Percentiles rank a stretch among this genome's conserved stretches.
Evolutionary conservation across 345 rosid genomes (phyloP).

Genomic region (Hibiscus tridactylites): DNA sequence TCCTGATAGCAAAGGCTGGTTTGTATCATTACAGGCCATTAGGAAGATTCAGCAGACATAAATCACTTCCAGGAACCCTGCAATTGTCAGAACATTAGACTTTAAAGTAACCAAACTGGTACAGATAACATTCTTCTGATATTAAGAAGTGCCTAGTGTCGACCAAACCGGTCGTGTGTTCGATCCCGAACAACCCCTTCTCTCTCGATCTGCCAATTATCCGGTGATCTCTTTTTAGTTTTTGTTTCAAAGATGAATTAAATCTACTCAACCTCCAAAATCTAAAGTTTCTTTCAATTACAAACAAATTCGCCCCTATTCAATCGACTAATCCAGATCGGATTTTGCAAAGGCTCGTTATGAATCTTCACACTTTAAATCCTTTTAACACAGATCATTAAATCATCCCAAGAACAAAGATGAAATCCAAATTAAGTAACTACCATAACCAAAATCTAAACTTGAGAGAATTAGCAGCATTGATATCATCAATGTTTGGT

Average conservation of each 20-base stretch:
- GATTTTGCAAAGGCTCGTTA: too few relatives aligned
- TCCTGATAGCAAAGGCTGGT: conserved; percentile 43
- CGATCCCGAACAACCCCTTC: too few relatives aligned
- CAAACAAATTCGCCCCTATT: neutral
- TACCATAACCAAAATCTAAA: neutral
- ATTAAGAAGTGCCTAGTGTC: too few relatives aligned
- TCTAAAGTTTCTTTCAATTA: neutral
- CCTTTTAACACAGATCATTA: too few relatives aligned
- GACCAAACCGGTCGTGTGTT: too few relatives aligned
- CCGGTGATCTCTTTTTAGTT: neutral
- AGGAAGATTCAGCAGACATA: conserved; percentile 1
- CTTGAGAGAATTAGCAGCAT: neutral
- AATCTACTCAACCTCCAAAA: neutral
- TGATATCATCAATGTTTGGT: neutral
- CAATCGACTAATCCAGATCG: too few relatives aligned
- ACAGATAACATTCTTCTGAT: too few relatives aligned
- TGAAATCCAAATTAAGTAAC: too few relatives aligned
- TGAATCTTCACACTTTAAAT: too few relatives aligned
- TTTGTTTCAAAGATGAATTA: neutral
- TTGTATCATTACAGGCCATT: conserved; percentile 48
- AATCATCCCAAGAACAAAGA: too few relatives aligned
- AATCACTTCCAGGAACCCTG: neutral
- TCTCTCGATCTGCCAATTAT: neutral
- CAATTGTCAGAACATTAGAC: neutral
- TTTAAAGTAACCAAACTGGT: neutral